phyloP scores from a whole-genome alignment of 441 rosid species.

The Syzygium syzygioides region DNA sequence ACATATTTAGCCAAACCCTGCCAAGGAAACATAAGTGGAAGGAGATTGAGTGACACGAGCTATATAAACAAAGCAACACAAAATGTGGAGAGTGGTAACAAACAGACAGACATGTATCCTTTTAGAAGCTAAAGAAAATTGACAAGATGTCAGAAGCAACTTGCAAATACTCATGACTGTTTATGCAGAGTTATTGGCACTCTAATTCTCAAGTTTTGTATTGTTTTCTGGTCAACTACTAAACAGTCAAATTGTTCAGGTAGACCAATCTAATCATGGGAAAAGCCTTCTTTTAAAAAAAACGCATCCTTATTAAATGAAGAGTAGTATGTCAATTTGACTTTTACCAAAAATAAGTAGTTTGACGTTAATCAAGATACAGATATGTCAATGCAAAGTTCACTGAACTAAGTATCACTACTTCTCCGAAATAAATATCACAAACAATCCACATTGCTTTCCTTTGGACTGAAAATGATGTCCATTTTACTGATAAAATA shows the following conservation, averaged over 20 bases:
- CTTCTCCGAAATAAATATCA: background rate
- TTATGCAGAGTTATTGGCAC: background rate
- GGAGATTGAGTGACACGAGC: background rate
- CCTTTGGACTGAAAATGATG: background rate
- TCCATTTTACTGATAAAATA: background rate
- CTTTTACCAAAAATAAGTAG: background rate
- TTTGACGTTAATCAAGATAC: background rate
- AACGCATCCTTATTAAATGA: background rate
- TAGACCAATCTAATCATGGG: background rate
- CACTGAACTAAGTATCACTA: background rate
- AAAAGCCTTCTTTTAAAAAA: background rate
- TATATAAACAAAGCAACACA: background rate
- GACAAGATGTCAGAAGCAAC: background rate
- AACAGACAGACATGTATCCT: background rate
- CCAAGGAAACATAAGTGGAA: background rate
- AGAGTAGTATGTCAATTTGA: background rate
- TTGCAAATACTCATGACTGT: background rate
- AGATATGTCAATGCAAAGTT: background rate
- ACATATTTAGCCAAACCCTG: slow-evolving; percentile 95
- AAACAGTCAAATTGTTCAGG: background rate
- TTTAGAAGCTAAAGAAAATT: background rate
- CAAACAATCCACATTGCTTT: background rate
- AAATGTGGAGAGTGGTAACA: background rate
- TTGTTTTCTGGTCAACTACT: background rate
- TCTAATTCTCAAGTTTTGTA: background rate